Conservation (phyloP, 2,329 filamentous ascomycete species). For the Penicillium sp. region DNA sequence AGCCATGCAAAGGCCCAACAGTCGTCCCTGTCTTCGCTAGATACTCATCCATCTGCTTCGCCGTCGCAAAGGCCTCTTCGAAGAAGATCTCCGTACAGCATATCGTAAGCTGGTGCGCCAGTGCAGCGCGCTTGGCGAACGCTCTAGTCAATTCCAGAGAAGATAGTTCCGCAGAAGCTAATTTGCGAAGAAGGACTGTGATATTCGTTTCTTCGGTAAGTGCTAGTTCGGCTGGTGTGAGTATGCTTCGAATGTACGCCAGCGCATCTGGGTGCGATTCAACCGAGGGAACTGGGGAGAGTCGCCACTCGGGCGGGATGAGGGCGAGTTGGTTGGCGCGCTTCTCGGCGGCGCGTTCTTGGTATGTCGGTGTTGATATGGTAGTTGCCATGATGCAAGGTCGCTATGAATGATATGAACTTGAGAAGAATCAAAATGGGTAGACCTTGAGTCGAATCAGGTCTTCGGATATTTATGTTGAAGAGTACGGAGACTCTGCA, state of each 20-base stretch:
- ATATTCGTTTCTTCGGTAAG: conserved; percentile 36
- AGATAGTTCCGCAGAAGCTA: conserved; percentile 30
- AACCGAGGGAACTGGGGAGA: conserved; percentile 30
- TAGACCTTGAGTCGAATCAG: background rate
- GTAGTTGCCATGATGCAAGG: conserved; percentile 10
- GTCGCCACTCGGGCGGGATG: conserved; percentile 35
- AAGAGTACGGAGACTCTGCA: background rate
- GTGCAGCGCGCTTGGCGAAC: conserved; percentile 44
- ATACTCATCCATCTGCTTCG: conserved; percentile 54
- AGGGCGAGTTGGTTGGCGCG: conserved; percentile 30
- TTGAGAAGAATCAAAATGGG: background rate
- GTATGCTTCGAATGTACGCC: conserved; percentile 24
- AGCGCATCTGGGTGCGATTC: conserved; percentile 31
- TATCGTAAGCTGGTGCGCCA: conserved; percentile 43
- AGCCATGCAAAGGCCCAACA: conserved; percentile 64
- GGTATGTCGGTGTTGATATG: conserved; percentile 25
- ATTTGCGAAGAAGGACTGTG: conserved; percentile 29
- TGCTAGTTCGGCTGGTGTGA: conserved; percentile 26
- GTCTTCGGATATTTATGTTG: conserved; percentile 9
- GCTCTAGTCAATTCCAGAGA: conserved; percentile 40
- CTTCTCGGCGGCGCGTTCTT: conserved; percentile 34
- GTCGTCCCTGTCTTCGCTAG: conserved; percentile 47
- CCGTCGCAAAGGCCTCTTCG: conserved; percentile 54
- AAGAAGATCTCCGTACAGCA: conserved; percentile 61
- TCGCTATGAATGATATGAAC: background rate